Conservation (phyloP, 2,329 filamentous ascomycete species). For the Akanthomyces lecanii region DNA sequence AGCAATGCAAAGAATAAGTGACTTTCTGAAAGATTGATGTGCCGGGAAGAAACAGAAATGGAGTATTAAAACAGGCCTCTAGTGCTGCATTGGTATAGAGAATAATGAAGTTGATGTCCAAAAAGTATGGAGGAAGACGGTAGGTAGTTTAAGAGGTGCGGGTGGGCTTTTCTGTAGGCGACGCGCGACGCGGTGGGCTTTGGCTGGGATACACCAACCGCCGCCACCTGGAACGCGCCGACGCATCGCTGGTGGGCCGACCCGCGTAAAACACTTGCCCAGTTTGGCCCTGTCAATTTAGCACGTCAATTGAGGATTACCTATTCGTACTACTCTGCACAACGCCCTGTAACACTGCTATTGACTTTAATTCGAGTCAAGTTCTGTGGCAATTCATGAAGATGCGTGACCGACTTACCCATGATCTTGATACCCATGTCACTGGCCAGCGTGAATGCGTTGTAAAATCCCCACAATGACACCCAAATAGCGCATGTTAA, state of each 20-base stretch:
- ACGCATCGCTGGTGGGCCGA: not conserved
- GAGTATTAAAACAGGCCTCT: not conserved
- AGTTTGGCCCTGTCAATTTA: no score
- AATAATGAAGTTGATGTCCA: not conserved
- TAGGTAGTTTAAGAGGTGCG: not conserved
- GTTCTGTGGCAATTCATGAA: no score
- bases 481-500: no score
- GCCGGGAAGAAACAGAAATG: not conserved
- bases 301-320: no score
- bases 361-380: no score
- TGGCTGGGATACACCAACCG: not conserved
- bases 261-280: slow-evolving; percentile 5
- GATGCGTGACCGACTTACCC: no score
- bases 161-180: not conserved
- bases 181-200: slow-evolving; percentile 15
- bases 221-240: slow-evolving; percentile 13
- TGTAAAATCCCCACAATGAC: no score
- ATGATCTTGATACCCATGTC: no score
- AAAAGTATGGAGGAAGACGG: not conserved
- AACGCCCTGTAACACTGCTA: no score
- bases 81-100: slow-evolving; percentile 1
- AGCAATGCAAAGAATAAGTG: not conserved
- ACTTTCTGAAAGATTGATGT: no score
- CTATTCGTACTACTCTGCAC: not conserved
- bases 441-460: no score